Base-by-base conservation (phyloP, 495 filamentous ascomycete species). In the Aspergillus homomorphus region DNA sequence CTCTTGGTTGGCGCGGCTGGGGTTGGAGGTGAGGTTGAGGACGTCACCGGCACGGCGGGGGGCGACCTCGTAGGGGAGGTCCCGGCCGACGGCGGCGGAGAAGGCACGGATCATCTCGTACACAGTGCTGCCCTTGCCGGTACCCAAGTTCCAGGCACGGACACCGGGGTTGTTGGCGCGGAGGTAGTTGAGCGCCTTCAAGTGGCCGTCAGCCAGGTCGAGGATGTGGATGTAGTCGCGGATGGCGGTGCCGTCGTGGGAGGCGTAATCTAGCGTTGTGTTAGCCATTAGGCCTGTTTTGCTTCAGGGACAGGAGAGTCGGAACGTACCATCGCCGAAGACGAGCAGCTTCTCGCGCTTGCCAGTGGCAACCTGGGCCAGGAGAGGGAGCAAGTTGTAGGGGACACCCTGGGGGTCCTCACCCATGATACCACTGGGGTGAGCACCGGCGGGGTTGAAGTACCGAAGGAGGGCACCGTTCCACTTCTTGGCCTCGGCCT, bases 51-150 rank as follows among this genome's bases (percentile, higher is more conserved):
- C 83, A 68, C 94, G 83, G 62, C 95, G 83, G 21, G 81, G 85
- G 9, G 87, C 91, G 42, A 96, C 88, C 68, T 96, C 81, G 77
- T 96, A 98, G 26, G 89, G 84, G 20, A 98, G 80, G 56, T 93
- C 84, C 43, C 82, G 85, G 54, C 94, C 93, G 24, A 96, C 90
- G 30, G 90, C 90, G 38, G 82, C 74, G 69, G 85, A 89, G 79
- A 98, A 98, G 58, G 95, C 91, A 55, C 89, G 89, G 83, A 98
- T 88, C 84, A 98, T 98, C 68, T 98, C 91, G 73, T 91, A 93
- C 33, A 98, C 94, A 12, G 95, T 98, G 73, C 87, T 92, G 59
- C 94, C 94, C 66, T 86, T 88, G 41, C 94, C 94, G n/a, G 92
- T 96, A 21, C 94, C 94, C 56, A 98, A 71, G 78, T 98, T 98